A percentile compares a stretch with the other conserved stretches of the same genome.
Evolutionary conservation across 2,329 filamentous ascomycete genomes (phyloP).

Genomic region (Fusarium succisae): DNA sequence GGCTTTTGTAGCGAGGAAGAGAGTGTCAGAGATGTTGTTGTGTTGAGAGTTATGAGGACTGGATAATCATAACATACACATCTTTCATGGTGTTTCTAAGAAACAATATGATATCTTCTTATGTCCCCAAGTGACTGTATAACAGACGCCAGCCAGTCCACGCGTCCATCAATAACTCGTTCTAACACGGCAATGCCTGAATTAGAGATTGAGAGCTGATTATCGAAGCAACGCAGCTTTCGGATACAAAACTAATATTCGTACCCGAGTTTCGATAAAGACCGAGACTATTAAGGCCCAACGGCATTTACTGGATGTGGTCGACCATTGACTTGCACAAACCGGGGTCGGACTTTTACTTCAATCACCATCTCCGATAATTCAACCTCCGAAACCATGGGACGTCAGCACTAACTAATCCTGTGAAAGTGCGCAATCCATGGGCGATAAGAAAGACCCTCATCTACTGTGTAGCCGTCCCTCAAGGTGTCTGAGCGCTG

Average conservation of each 20-base stretch:
- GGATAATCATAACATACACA: background rate
- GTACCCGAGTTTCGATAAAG: background rate
- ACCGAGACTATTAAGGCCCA: background rate
- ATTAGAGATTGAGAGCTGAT: background rate
- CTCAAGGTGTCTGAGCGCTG: background rate
- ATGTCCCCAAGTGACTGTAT: background rate
- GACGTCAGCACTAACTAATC: background rate
- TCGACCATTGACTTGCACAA: background rate
- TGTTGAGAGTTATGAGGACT: background rate
- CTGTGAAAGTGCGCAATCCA: background rate
- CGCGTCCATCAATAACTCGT: background rate
- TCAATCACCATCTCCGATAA: slow-evolving; percentile 1
- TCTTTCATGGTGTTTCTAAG: background rate
- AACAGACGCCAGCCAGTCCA: background rate
- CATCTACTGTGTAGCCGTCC: background rate
- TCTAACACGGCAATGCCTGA: background rate
- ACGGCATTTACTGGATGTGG: background rate
- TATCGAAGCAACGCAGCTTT: background rate
- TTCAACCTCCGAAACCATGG: background rate
- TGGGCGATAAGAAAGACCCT: background rate
- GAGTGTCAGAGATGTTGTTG: background rate
- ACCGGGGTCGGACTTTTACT: slow-evolving; percentile 15
- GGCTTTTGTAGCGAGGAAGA: background rate
- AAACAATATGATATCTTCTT: background rate
- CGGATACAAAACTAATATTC: background rate